Conservation (phyloP, 2,329 filamentous ascomycete genomes). For the Fusarium sp. region DNA sequence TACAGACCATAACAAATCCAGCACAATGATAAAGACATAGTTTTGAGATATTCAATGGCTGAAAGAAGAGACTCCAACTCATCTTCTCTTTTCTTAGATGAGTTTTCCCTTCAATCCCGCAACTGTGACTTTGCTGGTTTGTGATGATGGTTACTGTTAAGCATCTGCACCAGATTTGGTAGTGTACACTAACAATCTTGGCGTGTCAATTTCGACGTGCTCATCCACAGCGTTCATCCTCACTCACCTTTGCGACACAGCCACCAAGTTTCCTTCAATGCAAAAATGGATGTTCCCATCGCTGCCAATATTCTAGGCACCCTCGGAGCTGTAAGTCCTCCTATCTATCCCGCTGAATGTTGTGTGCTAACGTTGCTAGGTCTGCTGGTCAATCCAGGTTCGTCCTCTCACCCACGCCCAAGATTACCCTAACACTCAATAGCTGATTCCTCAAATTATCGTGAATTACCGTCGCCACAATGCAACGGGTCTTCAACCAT, state of each 20-base stretch:
- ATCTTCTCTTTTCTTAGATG: background rate
- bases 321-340: conserved; percentile 60
- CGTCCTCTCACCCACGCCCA: background rate
- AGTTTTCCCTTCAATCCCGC: background rate
- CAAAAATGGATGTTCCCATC: conserved; percentile 60
- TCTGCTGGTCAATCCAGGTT: conserved; percentile 73
- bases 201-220: background rate
- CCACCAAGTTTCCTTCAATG: fast-evolving
- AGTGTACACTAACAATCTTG: conserved; percentile 6
- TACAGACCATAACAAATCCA: too few relatives aligned
- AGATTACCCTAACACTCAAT: background rate
- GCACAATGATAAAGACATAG: too few relatives aligned
- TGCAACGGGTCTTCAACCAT: conserved; percentile 69
- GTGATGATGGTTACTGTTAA: conserved; percentile 1
- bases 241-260: background rate
- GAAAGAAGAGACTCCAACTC: background rate
- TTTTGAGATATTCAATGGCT: background rate
- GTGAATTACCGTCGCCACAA: conserved; percentile 73
- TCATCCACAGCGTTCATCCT: too few relatives aligned
- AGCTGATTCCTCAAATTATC: conserved; percentile 74
- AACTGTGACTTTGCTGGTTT: background rate
- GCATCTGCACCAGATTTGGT: background rate
- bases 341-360: background rate
- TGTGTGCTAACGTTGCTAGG: conserved; percentile 27
- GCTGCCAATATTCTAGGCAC: conserved; percentile 68